phyloP scores from a whole-genome alignment of 2,329 filamentous ascomycete genomes.

The Akanthomyces dipterigenus region DNA sequence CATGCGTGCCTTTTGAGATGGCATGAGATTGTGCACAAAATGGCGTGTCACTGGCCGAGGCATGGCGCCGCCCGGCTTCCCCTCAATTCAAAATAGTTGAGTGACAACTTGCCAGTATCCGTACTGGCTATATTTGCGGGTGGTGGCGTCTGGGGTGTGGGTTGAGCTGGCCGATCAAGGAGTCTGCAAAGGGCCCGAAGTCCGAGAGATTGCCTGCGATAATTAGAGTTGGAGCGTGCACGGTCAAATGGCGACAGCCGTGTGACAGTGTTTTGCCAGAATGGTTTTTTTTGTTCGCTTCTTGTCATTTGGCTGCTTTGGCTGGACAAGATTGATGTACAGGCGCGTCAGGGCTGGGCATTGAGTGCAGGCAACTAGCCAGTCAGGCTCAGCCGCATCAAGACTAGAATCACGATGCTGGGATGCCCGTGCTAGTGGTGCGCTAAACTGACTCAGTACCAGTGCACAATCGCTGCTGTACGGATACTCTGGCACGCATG shows the following conservation, averaged over 20 bases:
- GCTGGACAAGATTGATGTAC: too few species aligned
- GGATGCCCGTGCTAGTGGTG: too few species aligned
- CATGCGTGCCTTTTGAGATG: not conserved
- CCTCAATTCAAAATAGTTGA: not conserved
- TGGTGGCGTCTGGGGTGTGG: not conserved
- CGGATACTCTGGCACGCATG: too few species aligned
- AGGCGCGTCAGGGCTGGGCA: too few species aligned
- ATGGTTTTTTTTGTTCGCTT: too few species aligned
- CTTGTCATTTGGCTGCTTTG: too few species aligned
- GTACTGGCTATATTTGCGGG: not conserved
- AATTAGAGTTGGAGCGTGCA: too few species aligned
- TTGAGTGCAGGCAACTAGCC: too few species aligned
- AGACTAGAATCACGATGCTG: not conserved
- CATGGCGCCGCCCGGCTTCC: not conserved
- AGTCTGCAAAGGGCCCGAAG: not conserved
- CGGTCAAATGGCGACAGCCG: too few species aligned
- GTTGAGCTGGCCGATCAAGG: not conserved
- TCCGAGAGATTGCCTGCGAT: not conserved
- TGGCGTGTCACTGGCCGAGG: not conserved
- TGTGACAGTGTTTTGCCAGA: too few species aligned
- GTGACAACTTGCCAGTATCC: not conserved
- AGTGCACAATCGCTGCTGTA: too few species aligned
- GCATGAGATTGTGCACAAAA: not conserved
- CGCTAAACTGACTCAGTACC: not conserved
- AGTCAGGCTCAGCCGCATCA: not conserved